Conservation (phyloP, 169 alveolate species). For the Plasmodium sp. region DNA sequence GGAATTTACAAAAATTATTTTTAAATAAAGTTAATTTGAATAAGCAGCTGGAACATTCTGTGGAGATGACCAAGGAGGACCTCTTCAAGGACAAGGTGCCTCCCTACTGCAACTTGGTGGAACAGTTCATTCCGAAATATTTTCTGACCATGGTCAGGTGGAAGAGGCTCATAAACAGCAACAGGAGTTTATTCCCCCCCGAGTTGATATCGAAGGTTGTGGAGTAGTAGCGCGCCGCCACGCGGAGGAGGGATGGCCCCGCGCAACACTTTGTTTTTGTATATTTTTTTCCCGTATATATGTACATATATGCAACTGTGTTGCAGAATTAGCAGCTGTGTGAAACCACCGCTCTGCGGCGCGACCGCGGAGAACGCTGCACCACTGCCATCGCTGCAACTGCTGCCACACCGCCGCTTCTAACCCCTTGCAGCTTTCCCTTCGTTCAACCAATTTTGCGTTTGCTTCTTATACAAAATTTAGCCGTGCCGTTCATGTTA, state of each 20-base stretch:
- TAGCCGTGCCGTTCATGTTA: background rate
- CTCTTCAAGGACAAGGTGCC: conserved; percentile 23
- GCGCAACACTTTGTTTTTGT: background rate
- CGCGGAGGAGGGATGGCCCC: background rate
- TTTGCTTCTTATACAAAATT: background rate
- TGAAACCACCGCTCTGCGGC: background rate
- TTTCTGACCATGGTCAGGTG: conserved; percentile 25
- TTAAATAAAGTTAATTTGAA: conserved; percentile 17
- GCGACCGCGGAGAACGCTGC: background rate
- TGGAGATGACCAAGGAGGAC: background rate
- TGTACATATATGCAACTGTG: background rate
- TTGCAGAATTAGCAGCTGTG: background rate
- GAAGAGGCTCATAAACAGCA: background rate
- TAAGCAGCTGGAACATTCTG: conserved; percentile 25
- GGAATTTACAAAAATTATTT: background rate
- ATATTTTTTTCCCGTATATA: background rate
- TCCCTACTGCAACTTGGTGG: conserved; percentile 5
- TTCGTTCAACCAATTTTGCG: background rate
- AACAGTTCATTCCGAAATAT: conserved; percentile 11
- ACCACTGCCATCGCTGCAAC: background rate
- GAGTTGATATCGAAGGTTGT: conserved; percentile 4
- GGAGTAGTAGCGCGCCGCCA: background rate
- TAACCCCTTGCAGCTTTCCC: background rate
- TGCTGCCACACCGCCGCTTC: background rate
- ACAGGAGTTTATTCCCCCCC: background rate